Base-by-base conservation (phyloP, 805 yeast genomes). In the Scheffersomyces stipitis region DNA sequence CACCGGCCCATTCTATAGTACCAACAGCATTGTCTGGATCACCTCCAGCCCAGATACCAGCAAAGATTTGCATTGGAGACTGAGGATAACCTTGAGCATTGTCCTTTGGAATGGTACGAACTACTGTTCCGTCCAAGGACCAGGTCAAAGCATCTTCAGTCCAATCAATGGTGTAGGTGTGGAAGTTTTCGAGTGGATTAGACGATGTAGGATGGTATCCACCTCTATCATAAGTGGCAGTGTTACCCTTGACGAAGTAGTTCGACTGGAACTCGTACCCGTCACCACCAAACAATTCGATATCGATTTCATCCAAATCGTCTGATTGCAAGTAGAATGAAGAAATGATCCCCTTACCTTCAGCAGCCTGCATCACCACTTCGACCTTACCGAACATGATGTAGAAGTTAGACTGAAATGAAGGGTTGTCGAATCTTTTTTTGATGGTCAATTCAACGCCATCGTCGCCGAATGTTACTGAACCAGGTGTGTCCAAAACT, bases 41-140 rank as follows among this genome's bases (percentile, higher is more conserved):
- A 22, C 78, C 78, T 14, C 75, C 78, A 10, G 76, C 73, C 78
- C 78, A 72, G n/a, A 66, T 37, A 5, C 77, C 77, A 17, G 41
- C 42, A 29, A 18, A 44, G 13, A 41, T 20, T 22, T 33, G 33
- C 51, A 47, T 47, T 15, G 51, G 51, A n/a, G 46, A 30, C 16
- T 45, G 51, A 5, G 51, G 51, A 40, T 24, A 45, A 2, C 49
- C 51, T 27, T 45, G 36, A 4, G 42, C 37, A 40, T 47, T 32
- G 37, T 38, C 32, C 18, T 42, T 28, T 14, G 22, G 14, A 31
- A 47, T 36, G 3, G 48, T 42, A 18, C 51, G 31, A 15, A 42
- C 40, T 34, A 38, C 31, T 4, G 22, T 18, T 5, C 48, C 46
- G 16, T 47, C 40, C 15, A 40, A 34, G 22, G 24, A 38, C 48